Conservation (phyloP, 139 green algal genomes). For the Pseudopediastrum boryanum region DNA sequence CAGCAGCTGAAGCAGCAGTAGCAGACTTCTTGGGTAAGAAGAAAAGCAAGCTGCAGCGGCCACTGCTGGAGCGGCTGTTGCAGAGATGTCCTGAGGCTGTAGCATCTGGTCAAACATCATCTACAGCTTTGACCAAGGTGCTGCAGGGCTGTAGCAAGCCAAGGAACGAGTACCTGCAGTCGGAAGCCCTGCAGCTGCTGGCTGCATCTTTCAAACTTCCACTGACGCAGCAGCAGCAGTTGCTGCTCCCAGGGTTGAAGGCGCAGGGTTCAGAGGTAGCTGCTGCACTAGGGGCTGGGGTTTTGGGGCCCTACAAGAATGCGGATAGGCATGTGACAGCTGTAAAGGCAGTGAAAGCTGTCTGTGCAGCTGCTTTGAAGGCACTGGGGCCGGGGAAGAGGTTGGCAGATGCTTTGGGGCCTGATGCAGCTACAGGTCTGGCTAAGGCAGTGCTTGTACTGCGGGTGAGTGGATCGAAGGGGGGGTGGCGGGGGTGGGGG, state of each 20-base stretch:
- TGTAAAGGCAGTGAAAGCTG: constrained; percentile 29
- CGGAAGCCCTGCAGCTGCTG: constrained; percentile 49
- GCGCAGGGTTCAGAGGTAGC: constrained; percentile 7
- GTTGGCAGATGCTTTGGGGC: constrained; percentile 49
- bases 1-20: constrained; percentile 39
- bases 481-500: too few species aligned
- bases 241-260: constrained; percentile 17
- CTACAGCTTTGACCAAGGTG: constrained; percentile 14
- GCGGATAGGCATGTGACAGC: constrained; percentile 30
- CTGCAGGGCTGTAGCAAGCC: constrained; percentile 5
- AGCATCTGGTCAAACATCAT: neutral
- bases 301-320: constrained; percentile 33
- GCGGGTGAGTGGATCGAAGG: neutral
- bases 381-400: constrained; percentile 20
- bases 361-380: constrained; percentile 15
- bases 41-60: constrained; percentile 50
- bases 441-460: constrained; percentile 46
- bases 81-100: constrained; percentile 21
- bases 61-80: constrained; percentile 45
- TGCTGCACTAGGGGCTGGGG: constrained; percentile 25
- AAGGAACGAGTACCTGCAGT: constrained; percentile 44
- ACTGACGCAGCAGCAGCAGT: constrained; percentile 19
- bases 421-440: constrained; percentile 38
- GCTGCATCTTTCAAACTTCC: neutral
- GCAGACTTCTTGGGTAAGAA: constrained; percentile 66